Conservation (phyloP, 139 green algal genomes). For the Chlorella sp. region DNA sequence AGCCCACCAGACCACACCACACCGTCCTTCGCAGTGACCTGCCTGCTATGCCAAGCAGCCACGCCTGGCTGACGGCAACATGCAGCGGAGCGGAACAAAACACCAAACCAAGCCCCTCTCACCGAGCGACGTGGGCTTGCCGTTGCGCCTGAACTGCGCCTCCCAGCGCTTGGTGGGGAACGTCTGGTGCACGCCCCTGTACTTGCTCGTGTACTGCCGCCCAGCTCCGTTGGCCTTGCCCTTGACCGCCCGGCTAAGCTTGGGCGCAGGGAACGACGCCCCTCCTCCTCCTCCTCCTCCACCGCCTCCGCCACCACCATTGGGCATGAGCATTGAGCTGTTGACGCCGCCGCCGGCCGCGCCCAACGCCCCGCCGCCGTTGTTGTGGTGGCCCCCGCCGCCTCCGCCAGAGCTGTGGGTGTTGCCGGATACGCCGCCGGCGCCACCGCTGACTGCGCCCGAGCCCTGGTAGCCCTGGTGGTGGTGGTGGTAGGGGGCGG, state of each 20-base stretch:
- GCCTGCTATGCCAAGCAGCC: too few species aligned
- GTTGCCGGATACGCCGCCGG: neutral
- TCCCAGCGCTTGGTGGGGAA: slow-evolving; percentile 87
- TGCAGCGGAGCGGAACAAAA: too few species aligned
- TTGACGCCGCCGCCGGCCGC: neutral
- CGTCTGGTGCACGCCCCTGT: slow-evolving; percentile 84
- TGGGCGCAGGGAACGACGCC: neutral
- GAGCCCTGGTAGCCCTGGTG: neutral
- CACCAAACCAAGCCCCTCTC: neutral
- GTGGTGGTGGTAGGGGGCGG: neutral
- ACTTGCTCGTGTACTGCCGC: slow-evolving; percentile 75
- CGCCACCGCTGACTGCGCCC: neutral
- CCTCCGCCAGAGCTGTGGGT: neutral
- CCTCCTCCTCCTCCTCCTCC: too few species aligned
- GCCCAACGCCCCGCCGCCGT: too few species aligned
- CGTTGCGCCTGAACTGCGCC: slow-evolving; percentile 80
- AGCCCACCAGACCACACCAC: too few species aligned
- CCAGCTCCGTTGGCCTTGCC: slow-evolving; percentile 32
- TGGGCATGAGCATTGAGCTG: too few species aligned
- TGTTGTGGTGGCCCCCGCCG: too few species aligned
- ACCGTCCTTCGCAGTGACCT: too few species aligned
- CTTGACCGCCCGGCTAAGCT: neutral
- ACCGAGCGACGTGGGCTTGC: slow-evolving; percentile 73
- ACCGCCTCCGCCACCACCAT: too few species aligned
- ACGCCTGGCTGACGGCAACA: too few species aligned